Evolutionary conservation across 2,329 filamentous ascomycete genomes (phyloP).

Genomic region (Ophiostoma novo-ulmi): DNA sequence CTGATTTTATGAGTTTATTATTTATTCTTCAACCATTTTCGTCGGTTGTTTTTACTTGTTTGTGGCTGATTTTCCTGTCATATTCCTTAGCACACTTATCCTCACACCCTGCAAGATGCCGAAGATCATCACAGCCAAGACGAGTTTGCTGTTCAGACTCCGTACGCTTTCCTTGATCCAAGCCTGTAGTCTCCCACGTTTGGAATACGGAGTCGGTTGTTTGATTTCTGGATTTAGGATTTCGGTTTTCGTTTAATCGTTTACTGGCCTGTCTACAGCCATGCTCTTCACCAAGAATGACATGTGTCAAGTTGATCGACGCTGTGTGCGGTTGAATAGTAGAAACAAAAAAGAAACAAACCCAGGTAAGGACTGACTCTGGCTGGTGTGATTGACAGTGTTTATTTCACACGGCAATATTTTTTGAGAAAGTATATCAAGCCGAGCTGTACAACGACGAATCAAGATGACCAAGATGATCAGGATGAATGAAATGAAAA

Average conservation of each 20-base stretch:
- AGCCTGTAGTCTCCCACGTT: background rate
- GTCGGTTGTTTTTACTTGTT: background rate
- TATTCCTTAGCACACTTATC: background rate
- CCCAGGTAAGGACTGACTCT: background rate
- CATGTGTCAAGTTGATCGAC: background rate
- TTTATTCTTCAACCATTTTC: background rate
- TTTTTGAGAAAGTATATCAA: background rate
- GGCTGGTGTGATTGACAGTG: background rate
- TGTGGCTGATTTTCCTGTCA: background rate
- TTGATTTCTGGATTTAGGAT: background rate
- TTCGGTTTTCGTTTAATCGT: background rate
- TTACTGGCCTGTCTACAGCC: background rate
- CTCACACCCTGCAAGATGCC: conserved; percentile 9
- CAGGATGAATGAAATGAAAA: background rate
- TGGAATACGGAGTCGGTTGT: background rate
- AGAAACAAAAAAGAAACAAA: background rate
- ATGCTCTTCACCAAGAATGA: background rate
- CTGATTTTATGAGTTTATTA: background rate
- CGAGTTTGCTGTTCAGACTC: background rate
- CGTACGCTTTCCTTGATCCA: background rate
- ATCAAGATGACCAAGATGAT: background rate
- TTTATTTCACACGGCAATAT: background rate
- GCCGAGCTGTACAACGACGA: background rate
- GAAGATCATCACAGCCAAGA: conserved; percentile 6
- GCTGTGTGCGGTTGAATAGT: background rate